These are phyloP conservation scores for Isabelozyma heimii DNA, from an alignment of 805 yeast species.

Conservation along the genomic window DNA sequence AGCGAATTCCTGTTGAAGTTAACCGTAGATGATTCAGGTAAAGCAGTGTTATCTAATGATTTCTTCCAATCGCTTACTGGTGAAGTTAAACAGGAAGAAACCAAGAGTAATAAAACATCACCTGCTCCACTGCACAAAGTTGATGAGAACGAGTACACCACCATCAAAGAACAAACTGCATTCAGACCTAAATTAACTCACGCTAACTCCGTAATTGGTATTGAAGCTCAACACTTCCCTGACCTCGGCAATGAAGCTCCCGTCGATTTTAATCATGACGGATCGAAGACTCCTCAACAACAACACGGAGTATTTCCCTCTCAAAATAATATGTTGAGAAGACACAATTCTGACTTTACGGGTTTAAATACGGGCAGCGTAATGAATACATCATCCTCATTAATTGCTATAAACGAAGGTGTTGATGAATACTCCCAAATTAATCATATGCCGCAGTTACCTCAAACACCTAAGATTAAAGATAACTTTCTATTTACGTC, in stretches of 20 bases:
- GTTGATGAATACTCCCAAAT: background rate
- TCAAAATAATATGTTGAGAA: slow-evolving; percentile 10
- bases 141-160: background rate
- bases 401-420: slow-evolving; percentile 11
- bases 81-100: background rate
- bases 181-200: slow-evolving; percentile 19
- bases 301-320: slow-evolving; percentile 3
- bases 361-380: slow-evolving; percentile 8
- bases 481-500: slow-evolving; percentile 20
- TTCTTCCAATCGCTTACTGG: slow-evolving; percentile 6
- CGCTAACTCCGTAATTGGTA: slow-evolving; percentile 26
- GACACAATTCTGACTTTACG: slow-evolving; percentile 22
- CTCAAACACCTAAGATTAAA: slow-evolving; percentile 35
- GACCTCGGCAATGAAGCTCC: background rate
- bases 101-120: background rate
- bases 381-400: slow-evolving; percentile 3
- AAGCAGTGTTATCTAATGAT: slow-evolving; percentile 33
- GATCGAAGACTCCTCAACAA: background rate
- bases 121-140: background rate
- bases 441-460: slow-evolving; percentile 9
- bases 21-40: slow-evolving; percentile 40
- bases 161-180: slow-evolving; percentile 1
- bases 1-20: slow-evolving; percentile 31
- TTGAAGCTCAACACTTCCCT: slow-evolving; percentile 11
- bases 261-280: background rate